A percentile compares a stretch with the other conserved stretches of the same genome.
Evolutionary conservation across 1,139 yeast genomes (phyloP).

Genomic region (Pichia sp.): DNA sequence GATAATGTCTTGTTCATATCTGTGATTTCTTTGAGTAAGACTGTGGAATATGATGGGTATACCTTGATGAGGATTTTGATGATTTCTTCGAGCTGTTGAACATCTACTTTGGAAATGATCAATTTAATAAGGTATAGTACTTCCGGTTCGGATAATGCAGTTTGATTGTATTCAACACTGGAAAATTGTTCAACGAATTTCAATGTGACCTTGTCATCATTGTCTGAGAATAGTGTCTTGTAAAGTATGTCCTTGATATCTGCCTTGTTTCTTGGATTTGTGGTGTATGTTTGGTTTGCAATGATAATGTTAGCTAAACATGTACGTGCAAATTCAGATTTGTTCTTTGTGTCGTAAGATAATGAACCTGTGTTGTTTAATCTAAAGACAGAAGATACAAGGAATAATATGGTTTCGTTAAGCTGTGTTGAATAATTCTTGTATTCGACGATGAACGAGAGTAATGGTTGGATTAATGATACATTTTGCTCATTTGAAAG

Average conservation of each 20-base stretch:
- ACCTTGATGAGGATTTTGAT: constrained; percentile 18
- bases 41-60: constrained; percentile 21
- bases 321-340: constrained; percentile 22
- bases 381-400: constrained; percentile 21
- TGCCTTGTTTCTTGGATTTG: not conserved
- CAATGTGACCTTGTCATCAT: constrained; percentile 16
- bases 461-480: constrained; percentile 18
- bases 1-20: constrained; percentile 28
- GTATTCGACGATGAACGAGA: constrained; percentile 10
- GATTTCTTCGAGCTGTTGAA: constrained; percentile 23
- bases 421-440: constrained; percentile 2
- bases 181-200: constrained; percentile 24
- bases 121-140: constrained; percentile 19
- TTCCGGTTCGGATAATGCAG: constrained; percentile 9
- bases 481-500: constrained; percentile 30
- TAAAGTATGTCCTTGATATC: constrained; percentile 18
- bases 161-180: constrained; percentile 15
- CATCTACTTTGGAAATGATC: constrained; percentile 20
- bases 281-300: constrained; percentile 5
- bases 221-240: constrained; percentile 23
- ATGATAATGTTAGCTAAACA: constrained; percentile 24
- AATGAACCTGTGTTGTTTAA: constrained; percentile 23
- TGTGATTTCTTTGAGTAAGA: constrained; percentile 23
- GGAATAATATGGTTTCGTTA: constrained; percentile 4
- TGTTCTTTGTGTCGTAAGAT: constrained; percentile 27